Conservation (phyloP, 768 basidiomycete genomes). For the Heimioporus sp. region DNA sequence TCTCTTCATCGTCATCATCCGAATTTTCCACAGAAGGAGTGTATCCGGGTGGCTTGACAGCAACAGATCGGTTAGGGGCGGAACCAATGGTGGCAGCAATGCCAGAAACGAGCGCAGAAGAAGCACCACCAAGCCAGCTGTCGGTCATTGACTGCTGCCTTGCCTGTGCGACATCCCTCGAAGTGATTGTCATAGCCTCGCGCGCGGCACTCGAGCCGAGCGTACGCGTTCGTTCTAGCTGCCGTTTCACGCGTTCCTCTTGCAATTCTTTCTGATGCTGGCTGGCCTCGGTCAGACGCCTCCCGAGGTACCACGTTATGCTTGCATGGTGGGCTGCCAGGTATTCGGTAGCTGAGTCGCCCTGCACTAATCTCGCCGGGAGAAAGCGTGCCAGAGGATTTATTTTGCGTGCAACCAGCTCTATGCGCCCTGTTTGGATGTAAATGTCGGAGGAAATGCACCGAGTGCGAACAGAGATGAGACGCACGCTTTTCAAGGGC, state of each 20-base stretch:
- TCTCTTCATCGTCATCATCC: slow-evolving; percentile 74
- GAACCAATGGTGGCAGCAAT: slow-evolving; percentile 63
- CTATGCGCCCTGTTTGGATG: slow-evolving; percentile 53
- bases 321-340: slow-evolving; percentile 89
- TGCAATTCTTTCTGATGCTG: slow-evolving; percentile 85
- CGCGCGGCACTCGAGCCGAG: slow-evolving; percentile 78
- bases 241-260: slow-evolving; percentile 88
- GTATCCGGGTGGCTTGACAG: slow-evolving; percentile 23
- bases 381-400: slow-evolving; percentile 70
- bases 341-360: slow-evolving; percentile 54
- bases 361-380: slow-evolving; percentile 64
- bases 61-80: slow-evolving; percentile 32
- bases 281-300: slow-evolving; percentile 76
- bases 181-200: slow-evolving; percentile 50
- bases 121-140: slow-evolving; percentile 63
- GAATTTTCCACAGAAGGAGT: slow-evolving; percentile 39
- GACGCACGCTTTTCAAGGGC: slow-evolving; percentile 80
- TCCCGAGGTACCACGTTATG: slow-evolving; percentile 87
- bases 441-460: slow-evolving; percentile 16
- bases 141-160: slow-evolving; percentile 28
- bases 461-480: slow-evolving; percentile 9
- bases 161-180: slow-evolving; percentile 27
- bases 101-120: slow-evolving; percentile 51
- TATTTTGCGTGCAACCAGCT: slow-evolving; percentile 60
- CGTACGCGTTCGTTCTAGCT: slow-evolving; percentile 78